phyloP scores from a whole-genome alignment of 805 yeast genomes.

The Saturnispora galanensis region DNA sequence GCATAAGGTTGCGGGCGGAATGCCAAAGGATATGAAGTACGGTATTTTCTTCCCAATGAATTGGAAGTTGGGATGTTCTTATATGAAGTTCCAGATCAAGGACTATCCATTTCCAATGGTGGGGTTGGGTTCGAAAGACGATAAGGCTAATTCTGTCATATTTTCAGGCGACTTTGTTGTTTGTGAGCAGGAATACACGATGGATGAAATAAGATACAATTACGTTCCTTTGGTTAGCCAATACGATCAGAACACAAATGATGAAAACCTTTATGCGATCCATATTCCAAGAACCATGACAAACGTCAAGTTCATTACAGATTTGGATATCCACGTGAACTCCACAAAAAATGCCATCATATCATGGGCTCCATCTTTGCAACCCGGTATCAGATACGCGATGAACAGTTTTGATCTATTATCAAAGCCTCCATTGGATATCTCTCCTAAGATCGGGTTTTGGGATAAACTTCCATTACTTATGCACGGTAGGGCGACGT shows the following conservation, averaged over 20 bases:
- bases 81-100: constrained; percentile 35
- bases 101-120: constrained; percentile 53
- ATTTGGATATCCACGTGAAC: constrained; percentile 35
- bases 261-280: constrained; percentile 46
- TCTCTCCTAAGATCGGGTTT: constrained; percentile 53
- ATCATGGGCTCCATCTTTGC: constrained; percentile 57
- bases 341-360: constrained; percentile 41
- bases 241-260: constrained; percentile 18
- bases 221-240: constrained; percentile 44
- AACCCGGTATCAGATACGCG: constrained; percentile 49
- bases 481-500: constrained; percentile 43
- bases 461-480: constrained; percentile 60
- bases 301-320: constrained; percentile 47
- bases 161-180: constrained; percentile 43
- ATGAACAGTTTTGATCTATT: constrained; percentile 58
- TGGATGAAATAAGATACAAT: constrained; percentile 29
- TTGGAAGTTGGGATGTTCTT: constrained; percentile 34
- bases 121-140: constrained; percentile 40
- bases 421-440: constrained; percentile 62
- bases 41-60: constrained; percentile 46
- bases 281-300: constrained; percentile 54
- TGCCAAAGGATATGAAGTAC: constrained; percentile 43
- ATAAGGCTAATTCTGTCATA: constrained; percentile 23
- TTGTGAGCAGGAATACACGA: constrained; percentile 52
- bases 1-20: constrained; percentile 35